Evolutionary conservation across 371 early-diverging fungal species (phyloP), one percentile per base, ranked within the genome.

Genomic region (Mortierella sp.): DNA sequence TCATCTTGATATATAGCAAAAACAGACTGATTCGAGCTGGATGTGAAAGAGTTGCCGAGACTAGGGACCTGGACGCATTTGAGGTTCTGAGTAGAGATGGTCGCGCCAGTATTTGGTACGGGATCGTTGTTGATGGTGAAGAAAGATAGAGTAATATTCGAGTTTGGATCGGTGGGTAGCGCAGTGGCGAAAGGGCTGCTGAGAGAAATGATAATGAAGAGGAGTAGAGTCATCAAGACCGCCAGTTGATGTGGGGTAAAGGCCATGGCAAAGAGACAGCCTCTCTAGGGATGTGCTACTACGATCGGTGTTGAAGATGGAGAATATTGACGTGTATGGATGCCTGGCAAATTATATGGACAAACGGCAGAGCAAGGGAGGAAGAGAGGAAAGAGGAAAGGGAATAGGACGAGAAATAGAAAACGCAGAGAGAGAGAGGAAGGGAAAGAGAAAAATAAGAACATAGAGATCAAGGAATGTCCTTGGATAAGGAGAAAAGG

Each of bases 1-100:
- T 32, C 46, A 30, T 72, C 72, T 54, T 61, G 48, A 26, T 66
- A 72, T 19, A 72, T 11, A 2, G 72, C 72, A 46, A 72, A 61
- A 21, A 64, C 48, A 9, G 71, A 28, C 9, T 49, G 49, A 46
- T 49, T 32, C 26, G 24, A 31, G 24, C 17, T 47, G 28, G 71
- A 64, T 6, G 28, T 9, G 46, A 71, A 71, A 5, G 59, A 58
- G 26, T 34, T 50, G 24, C 60, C 54, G 7, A 60, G 34, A 9
- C 17, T 30, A 5, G 71, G 60, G 47, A 71, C 26, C 17, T 49
- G n/a, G 4, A 60, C 9, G 30, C 71, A 71, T 17, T 23, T 50
- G 42, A 54, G 59, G 58, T 11, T 48, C 1, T 56, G 27, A 6
- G 49, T 26, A 4, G 14, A 17, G 12, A 53, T 30, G 4, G 31